phyloP scores from a whole-genome alignment of 768 basidiomycete species.

The Gautieria morchelliformis region DNA sequence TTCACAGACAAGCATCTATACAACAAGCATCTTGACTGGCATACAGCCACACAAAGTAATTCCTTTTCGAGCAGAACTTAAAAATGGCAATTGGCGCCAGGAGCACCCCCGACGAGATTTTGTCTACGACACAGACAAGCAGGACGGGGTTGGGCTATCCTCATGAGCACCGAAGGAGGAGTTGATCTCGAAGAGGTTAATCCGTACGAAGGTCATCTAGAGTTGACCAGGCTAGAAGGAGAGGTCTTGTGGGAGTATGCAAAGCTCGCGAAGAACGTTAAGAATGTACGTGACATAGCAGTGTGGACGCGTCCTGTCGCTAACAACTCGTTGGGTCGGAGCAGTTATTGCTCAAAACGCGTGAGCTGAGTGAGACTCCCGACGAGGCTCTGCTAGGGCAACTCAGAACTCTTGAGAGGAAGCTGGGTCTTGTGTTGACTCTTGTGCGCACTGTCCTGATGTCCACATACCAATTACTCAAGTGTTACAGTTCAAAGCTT shows the following conservation, averaged over 20 bases:
- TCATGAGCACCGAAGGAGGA: background rate
- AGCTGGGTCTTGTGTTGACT: conserved; percentile 92
- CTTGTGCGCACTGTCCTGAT: conserved; percentile 42
- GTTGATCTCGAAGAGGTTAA: conserved; percentile 29
- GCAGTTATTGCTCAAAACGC: conserved; percentile 61
- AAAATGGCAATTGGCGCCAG: too few species aligned
- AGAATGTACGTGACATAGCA: conserved; percentile 41
- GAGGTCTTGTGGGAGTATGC: conserved; percentile 91
- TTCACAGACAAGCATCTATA: conserved; percentile 10
- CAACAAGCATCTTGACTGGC: too few species aligned
- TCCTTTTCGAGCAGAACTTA: too few species aligned
- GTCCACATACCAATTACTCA: background rate
- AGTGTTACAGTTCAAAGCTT: conserved; percentile 74
- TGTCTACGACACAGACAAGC: too few species aligned
- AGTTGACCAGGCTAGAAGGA: conserved; percentile 58
- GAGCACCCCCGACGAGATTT: too few species aligned
- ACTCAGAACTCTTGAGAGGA: conserved; percentile 76
- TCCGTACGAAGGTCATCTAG: conserved; percentile 65
- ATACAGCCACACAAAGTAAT: too few species aligned
- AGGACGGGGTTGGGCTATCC: too few species aligned
- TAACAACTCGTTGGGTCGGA: background rate
- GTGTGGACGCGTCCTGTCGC: background rate
- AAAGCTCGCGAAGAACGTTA: conserved; percentile 73
- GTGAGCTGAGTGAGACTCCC: conserved; percentile 60
- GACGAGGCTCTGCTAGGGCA: conserved; percentile 69